These are phyloP conservation scores for Xylariaceae sp. DNA, from an alignment of 2,329 filamentous ascomycete species.

Conservation along the genomic window DNA sequence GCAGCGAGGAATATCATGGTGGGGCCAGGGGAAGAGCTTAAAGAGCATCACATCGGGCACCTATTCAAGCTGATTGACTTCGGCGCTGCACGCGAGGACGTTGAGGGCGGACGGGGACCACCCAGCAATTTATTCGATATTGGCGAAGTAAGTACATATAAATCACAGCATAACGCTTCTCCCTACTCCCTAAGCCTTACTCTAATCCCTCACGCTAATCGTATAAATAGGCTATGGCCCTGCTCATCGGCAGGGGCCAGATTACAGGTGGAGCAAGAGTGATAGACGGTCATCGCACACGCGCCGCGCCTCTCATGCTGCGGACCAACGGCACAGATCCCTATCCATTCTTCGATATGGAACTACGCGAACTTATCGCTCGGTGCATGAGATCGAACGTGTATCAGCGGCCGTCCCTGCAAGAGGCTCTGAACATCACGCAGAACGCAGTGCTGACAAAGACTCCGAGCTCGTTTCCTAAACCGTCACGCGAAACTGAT, in stretches of 20 bases:
- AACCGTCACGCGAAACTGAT: background rate
- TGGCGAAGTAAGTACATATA: background rate
- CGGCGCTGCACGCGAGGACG: background rate
- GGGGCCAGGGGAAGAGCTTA: background rate
- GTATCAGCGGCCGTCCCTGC: background rate
- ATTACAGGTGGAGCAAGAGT: too few species aligned
- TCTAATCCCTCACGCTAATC: too few species aligned
- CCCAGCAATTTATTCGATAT: background rate
- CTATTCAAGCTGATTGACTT: conserved; percentile 22
- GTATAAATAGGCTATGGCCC: background rate
- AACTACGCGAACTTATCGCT: conserved; percentile 5
- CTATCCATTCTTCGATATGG: background rate
- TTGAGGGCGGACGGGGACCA: background rate
- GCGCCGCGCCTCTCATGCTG: too few species aligned
- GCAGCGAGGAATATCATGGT: conserved; percentile 18
- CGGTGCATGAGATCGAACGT: background rate
- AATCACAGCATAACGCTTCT: too few species aligned
- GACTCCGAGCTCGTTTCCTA: background rate
- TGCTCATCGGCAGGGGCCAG: background rate
- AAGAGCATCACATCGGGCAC: background rate
- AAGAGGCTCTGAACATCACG: background rate
- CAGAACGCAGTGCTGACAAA: background rate
- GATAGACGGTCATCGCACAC: too few species aligned
- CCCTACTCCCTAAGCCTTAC: background rate
- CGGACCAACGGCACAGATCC: background rate